Percentiles rank a stretch among this genome's conserved stretches.
Conservation (phyloP, 1,139 yeast genomes). For the Pichia inconspicua region DNA sequence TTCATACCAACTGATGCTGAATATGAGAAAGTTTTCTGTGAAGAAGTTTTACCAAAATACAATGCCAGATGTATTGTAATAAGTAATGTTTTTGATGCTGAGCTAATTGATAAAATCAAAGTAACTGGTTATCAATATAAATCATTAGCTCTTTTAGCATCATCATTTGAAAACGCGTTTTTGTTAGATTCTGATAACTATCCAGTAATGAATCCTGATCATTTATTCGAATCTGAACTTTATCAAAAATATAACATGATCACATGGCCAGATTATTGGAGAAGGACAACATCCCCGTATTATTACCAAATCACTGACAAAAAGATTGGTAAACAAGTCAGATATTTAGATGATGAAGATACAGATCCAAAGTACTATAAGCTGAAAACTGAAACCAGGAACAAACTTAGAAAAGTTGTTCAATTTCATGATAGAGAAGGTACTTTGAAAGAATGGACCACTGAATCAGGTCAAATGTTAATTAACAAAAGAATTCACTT, state of each 20-base stretch:
- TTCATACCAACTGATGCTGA: slow-evolving; percentile 46
- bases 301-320: slow-evolving; percentile 47
- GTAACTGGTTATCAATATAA: slow-evolving; percentile 48
- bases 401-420: slow-evolving; percentile 25
- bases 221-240: slow-evolving; percentile 28
- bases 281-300: slow-evolving; percentile 51
- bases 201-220: slow-evolving; percentile 42
- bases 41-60: slow-evolving; percentile 36
- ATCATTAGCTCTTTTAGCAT: slow-evolving; percentile 44
- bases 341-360: slow-evolving; percentile 23
- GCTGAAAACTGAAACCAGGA: slow-evolving; percentile 15
- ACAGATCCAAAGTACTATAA: slow-evolving; percentile 21
- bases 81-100: slow-evolving; percentile 28
- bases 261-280: slow-evolving; percentile 66
- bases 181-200: slow-evolving; percentile 48
- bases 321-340: slow-evolving; percentile 16
- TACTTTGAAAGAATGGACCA: slow-evolving; percentile 50
- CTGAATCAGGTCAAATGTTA: slow-evolving; percentile 55
- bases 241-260: slow-evolving; percentile 25
- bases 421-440: slow-evolving; percentile 49
- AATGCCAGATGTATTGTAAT: slow-evolving; percentile 48
- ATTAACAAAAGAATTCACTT: slow-evolving; percentile 46
- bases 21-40: slow-evolving; percentile 44
- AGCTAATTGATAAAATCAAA: slow-evolving; percentile 27
- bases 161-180: slow-evolving; percentile 43